Evolutionary conservation across 176 grass and related monocot species (phyloP), one percentile per base, ranked within the genome.

Genomic region (Musa schizocarpa): DNA sequence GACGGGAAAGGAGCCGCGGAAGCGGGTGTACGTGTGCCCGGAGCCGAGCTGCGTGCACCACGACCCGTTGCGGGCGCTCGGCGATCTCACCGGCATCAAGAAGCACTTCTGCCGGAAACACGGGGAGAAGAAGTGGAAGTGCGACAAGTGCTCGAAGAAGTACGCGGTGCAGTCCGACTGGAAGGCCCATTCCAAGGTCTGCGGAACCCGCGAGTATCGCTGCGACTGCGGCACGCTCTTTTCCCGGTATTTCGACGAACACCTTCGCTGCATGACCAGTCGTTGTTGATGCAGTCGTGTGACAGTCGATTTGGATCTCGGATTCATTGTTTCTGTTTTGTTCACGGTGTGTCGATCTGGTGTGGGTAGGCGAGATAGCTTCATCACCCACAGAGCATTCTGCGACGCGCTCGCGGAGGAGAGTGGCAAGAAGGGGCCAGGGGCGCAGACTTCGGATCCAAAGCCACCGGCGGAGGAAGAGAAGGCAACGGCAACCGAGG

Each of bases 321-420:
- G 50, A 72, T 43, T 43, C 34, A 43, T 83, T 62, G 11, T 22
- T 50, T 22, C 8, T 2, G 53, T n/a, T n/a, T 21, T 62, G 57
- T 62, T 62, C 57, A n/a, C 34, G 34, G 34, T 6, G 34, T 6
- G 61, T 9, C 48, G 8, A 10, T 20, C 52, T 71, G 81, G 27
- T 10, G 51, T 71, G 20, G 1, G 53, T 82, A 97, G 95, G 88
- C 85, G 95, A 82, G 95, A 98, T 82, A 94, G 90, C 86, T 94
- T 94, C 86, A 94, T 99, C 82, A 99, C 90, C 19, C 90, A 94
- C 65, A 80, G 95, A 64, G 95, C 95, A 43, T 94, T 94, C 83
- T 94, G 95, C 77, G 90, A 94, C 79, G 95, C 88, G 56, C 82
- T 94, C 8, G 90, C 95, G 14, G 95, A 94, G 84, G 95, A 99